Evolutionary conservation across 1,139 yeast genomes (phyloP), one percentile per base, ranked within the genome.

Genomic region (Casaregolazyma lundiana): DNA sequence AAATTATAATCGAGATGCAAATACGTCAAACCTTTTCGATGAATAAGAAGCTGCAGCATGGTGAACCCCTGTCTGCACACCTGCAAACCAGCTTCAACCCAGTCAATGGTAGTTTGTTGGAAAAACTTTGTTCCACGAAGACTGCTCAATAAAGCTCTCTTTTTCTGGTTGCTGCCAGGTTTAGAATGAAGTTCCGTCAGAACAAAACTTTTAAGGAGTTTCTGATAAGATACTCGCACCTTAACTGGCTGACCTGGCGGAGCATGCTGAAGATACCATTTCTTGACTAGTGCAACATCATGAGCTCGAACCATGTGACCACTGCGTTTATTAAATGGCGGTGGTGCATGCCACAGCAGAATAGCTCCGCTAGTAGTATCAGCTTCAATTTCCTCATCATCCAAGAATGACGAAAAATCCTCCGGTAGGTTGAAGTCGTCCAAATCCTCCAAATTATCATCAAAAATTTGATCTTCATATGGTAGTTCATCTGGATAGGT

Each of bases 11-110:
- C 99, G 53, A 94, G 71, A 69, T 94, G 99, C 50, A 94, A 70
- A 61, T 89, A 94, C 0, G 97, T 89, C 32, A 94, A 70, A 0
- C 98, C 98, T 59, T 87, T 84, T 59, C 90, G 78, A 64, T 94
- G 98, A 41, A 94, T 88, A 54, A 94, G 70, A 34, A 94, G 69
- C 61, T 90, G 92, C 39, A 94, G 73, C 96, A 92, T 90, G 56
- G 89, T 90, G 64, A 84, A 87, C 0, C 98, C 98, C 64, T 94
- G 99, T 32, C 81, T 77, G 60, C 96, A 86, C 1, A 94, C 80
- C 65, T 92, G 98, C 47, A 92, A 68, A 21, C 97, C 98, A 1
- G 97, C 98, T 63, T 94, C 99, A 1, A 92, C 94, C 99, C 99
- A 94, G 64, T 92, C 98, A 43, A 92, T 82, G 0, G 89, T 76